Percentiles rank a stretch among this genome's conserved stretches.
These are phyloP conservation scores for Lachnellula hyalina DNA, from an alignment of 2,329 filamentous ascomycete genomes.

Conservation along the genomic window DNA sequence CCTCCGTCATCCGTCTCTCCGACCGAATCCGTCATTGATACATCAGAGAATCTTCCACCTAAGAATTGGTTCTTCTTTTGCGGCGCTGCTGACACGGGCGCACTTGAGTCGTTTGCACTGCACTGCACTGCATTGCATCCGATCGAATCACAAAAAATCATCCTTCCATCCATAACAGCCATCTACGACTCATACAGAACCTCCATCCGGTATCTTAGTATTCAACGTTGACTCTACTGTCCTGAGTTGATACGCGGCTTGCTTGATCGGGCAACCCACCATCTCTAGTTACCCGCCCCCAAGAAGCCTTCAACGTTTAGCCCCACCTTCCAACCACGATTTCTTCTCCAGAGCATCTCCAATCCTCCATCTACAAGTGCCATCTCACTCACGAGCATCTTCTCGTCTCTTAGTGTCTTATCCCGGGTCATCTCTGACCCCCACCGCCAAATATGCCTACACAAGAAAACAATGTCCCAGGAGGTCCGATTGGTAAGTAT, in stretches of 20 bases:
- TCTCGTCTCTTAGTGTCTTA: background rate
- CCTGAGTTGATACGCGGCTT: background rate
- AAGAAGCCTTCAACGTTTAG: background rate
- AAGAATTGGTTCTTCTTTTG: too few species aligned
- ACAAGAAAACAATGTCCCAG: conserved; percentile 14
- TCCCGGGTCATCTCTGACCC: background rate
- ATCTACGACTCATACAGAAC: background rate
- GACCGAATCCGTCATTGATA: background rate
- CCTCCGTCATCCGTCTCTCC: background rate
- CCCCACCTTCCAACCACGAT: background rate
- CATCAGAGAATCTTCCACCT: too few species aligned
- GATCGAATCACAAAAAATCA: background rate
- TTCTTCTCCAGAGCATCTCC: background rate
- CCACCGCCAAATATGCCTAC: conserved; percentile 15
- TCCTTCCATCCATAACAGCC: background rate
- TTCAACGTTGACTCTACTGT: background rate
- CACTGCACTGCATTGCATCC: background rate
- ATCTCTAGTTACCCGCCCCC: background rate
- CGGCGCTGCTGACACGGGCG: too few species aligned
- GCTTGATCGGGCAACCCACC: background rate
- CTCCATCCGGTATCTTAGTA: background rate
- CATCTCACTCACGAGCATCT: background rate
- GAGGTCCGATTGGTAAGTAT: conserved; percentile 22
- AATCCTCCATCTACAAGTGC: background rate
- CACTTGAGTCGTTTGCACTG: background rate